Percentiles rank a stretch among this genome's conserved stretches.
These are phyloP conservation scores for Kwoniella pini DNA, from an alignment of 768 basidiomycete genomes.

Conservation along the genomic window DNA sequence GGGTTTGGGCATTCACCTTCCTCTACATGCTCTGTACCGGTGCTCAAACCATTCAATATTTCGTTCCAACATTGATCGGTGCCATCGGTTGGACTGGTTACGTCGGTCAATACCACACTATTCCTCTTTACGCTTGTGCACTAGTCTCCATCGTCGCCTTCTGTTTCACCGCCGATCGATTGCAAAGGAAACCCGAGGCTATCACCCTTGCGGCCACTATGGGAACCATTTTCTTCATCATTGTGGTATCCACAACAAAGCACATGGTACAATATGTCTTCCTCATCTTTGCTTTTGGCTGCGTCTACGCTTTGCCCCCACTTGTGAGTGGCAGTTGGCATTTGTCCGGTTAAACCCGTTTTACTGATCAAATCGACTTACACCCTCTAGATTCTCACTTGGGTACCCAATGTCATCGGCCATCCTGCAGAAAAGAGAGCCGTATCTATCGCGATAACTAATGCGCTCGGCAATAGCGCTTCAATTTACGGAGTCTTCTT, in stretches of 20 bases:
- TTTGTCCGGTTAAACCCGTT: background rate
- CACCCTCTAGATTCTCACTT: conserved; percentile 40
- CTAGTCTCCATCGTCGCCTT: conserved; percentile 47
- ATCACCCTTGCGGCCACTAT: conserved; percentile 32
- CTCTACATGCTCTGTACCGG: conserved; percentile 53
- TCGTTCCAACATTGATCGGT: conserved; percentile 48
- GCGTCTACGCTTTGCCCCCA: conserved; percentile 49
- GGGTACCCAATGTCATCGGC: conserved; percentile 53
- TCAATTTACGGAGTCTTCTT: conserved; percentile 54
- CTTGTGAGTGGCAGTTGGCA: no score
- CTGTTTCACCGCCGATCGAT: conserved; percentile 49
- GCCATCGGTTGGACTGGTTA: conserved; percentile 48
- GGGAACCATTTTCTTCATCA: conserved; percentile 49
- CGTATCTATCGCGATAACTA: conserved; percentile 52
- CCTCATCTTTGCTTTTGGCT: conserved; percentile 53
- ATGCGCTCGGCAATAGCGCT: conserved; percentile 48
- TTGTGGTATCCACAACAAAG: conserved; percentile 34
- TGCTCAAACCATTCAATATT: conserved; percentile 52
- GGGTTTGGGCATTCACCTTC: conserved; percentile 40
- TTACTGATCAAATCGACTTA: background rate
- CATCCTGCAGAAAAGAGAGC: conserved; percentile 52
- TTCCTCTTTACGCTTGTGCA: conserved; percentile 47
- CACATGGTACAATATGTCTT: conserved; percentile 52
- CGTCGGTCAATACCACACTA: conserved; percentile 52
- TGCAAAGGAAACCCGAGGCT: conserved; percentile 48